Percentiles rank a stretch among this genome's conserved stretches.
Conservation (phyloP, 768 basidiomycete genomes). For the Panaeolus cyanescens region DNA sequence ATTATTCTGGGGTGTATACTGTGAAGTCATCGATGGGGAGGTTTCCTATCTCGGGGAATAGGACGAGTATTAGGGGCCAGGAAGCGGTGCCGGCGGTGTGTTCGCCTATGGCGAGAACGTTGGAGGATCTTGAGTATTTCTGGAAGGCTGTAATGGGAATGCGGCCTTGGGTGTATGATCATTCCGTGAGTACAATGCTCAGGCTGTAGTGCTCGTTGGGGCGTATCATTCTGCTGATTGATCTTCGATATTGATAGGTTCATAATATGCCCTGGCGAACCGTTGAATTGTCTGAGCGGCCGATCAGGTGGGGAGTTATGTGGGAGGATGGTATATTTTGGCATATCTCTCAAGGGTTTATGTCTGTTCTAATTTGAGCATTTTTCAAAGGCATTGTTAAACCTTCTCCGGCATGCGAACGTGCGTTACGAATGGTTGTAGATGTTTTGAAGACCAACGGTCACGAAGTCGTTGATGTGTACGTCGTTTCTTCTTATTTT, state of each 20-base stretch:
- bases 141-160: constrained; percentile 63
- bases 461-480: constrained; percentile 52
- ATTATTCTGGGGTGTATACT: constrained; percentile 64
- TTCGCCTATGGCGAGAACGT: constrained; percentile 62
- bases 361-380: too few relatives aligned
- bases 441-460: constrained; percentile 44
- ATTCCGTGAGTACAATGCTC: too few relatives aligned
- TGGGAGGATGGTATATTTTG: constrained; percentile 70
- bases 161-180: constrained; percentile 69
- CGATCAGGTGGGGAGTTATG: constrained; percentile 57
- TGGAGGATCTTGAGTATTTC: constrained; percentile 63
- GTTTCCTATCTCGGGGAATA: constrained; percentile 47
- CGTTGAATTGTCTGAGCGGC: constrained; percentile 29
- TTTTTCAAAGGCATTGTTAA: constrained; percentile 50
- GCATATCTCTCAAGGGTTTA: too few relatives aligned
- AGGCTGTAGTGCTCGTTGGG: too few relatives aligned
- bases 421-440: constrained; percentile 53
- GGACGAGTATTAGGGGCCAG: constrained; percentile 52
- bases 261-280: constrained; percentile 37
- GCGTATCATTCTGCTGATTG: too few relatives aligned
- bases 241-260: too few relatives aligned
- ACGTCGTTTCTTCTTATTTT: constrained; percentile 14
- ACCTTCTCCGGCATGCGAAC: constrained; percentile 60
- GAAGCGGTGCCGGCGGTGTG: constrained; percentile 57
- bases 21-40: constrained; percentile 54